These are phyloP conservation scores for Boletus reticulatus DNA, from an alignment of 768 basidiomycete species.

Conservation along the genomic window DNA sequence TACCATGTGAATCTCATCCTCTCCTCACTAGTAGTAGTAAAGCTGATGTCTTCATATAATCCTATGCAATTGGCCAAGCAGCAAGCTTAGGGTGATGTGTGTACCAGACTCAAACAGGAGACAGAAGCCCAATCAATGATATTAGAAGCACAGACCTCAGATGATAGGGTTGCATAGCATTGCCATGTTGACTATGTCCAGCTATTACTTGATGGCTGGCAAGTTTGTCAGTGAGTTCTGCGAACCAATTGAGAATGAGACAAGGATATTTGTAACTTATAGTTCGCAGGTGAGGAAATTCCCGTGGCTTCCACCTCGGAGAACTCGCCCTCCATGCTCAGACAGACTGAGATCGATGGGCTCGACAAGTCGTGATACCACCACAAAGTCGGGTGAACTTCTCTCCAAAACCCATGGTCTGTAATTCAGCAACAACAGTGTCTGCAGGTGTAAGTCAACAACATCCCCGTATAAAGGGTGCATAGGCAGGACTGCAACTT, in stretches of 20 bases:
- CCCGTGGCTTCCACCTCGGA: constrained; percentile 69
- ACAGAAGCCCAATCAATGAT: constrained; percentile 67
- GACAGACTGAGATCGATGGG: constrained; percentile 51
- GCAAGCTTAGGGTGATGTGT: constrained; percentile 42
- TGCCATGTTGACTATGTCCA: constrained; percentile 58
- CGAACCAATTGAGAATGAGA: not conserved
- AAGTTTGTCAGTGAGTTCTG: not conserved
- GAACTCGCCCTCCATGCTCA: constrained; percentile 48
- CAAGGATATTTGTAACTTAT: constrained; percentile 35
- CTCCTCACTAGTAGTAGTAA: constrained; percentile 58
- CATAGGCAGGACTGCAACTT: constrained; percentile 15
- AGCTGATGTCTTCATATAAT: constrained; percentile 50
- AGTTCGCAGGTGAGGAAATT: constrained; percentile 60
- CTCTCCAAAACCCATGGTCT: constrained; percentile 65
- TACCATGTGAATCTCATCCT: constrained; percentile 58
- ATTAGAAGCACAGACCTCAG: constrained; percentile 54
- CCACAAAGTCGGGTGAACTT: constrained; percentile 49
- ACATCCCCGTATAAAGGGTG: not conserved
- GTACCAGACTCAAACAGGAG: constrained; percentile 32
- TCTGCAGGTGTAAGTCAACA: constrained; percentile 34
- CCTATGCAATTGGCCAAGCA: constrained; percentile 55
- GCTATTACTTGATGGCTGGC: constrained; percentile 61
- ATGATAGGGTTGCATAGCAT: constrained; percentile 70
- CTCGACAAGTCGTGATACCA: constrained; percentile 49
- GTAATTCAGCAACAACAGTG: constrained; percentile 64